Evolutionary conservation across 106 monocot genomes (phyloP).

Genomic region (Apostasia shenzhenica): DNA sequence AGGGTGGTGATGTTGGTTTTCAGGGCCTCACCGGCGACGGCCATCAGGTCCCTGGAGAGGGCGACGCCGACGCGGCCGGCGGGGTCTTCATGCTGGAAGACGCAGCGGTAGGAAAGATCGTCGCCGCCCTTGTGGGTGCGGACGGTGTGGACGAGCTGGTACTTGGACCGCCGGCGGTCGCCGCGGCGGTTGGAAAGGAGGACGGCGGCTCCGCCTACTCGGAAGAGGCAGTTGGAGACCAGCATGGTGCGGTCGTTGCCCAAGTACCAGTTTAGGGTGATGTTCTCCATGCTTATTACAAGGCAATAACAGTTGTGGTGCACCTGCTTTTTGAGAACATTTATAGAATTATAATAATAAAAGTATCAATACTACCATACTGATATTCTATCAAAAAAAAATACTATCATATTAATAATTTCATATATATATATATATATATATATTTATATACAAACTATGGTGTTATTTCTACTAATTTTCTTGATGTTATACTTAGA

Average conservation of each 20-base stretch:
- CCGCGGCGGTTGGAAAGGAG: slow-evolving; percentile 22
- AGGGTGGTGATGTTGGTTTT: slow-evolving; percentile 27
- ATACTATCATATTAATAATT: not conserved
- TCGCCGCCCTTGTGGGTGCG: slow-evolving; percentile 22
- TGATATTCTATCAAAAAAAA: not conserved
- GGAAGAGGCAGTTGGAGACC: slow-evolving; percentile 24
- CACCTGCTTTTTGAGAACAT: slow-evolving; percentile 2
- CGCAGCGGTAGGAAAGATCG: slow-evolving; percentile 14
- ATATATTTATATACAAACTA: too few species aligned
- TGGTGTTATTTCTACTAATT: too few species aligned
- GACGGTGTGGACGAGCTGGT: slow-evolving; percentile 21
- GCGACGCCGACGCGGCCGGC: slow-evolving; percentile 7
- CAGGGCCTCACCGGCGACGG: slow-evolving; percentile 21
- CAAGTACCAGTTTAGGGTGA: slow-evolving; percentile 22
- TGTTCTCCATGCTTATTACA: slow-evolving; percentile 20
- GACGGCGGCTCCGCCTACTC: slow-evolving; percentile 22
- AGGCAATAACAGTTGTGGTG: slow-evolving; percentile 14
- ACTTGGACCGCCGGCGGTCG: slow-evolving; percentile 12
- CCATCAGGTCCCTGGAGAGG: slow-evolving; percentile 25
- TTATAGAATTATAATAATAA: not conserved
- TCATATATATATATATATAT: too few species aligned
- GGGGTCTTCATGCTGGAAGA: slow-evolving; percentile 15
- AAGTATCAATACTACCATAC: not conserved
- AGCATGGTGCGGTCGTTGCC: slow-evolving; percentile 24
- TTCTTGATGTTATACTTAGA: too few species aligned